Evolutionary conservation across 495 filamentous ascomycete genomes (phyloP).

Genomic region (Neurospora sp.): DNA sequence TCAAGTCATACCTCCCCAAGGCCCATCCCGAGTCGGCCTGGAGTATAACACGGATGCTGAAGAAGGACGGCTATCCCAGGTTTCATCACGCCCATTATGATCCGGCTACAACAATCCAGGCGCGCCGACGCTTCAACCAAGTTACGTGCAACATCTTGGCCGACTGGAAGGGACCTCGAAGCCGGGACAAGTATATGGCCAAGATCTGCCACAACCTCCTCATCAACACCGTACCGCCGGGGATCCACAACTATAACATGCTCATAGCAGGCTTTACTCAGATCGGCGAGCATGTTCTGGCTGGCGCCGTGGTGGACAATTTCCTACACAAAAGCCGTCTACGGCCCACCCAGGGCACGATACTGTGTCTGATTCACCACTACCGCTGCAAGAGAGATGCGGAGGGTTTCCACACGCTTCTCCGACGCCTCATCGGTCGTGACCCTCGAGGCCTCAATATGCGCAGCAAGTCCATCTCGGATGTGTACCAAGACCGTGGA

Average conservation of each 20-base stretch:
- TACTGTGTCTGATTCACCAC: constrained; percentile 44
- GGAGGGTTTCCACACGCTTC: constrained; percentile 27
- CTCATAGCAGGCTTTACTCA: constrained; percentile 49
- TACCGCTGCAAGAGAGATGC: constrained; percentile 33
- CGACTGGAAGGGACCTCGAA: constrained; percentile 8
- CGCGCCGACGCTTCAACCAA: constrained; percentile 21
- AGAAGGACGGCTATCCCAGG: constrained; percentile 24
- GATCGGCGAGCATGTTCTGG: constrained; percentile 38
- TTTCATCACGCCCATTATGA: constrained; percentile 20
- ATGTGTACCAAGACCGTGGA: neutral
- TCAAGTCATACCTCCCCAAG: neutral
- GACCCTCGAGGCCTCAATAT: constrained; percentile 16
- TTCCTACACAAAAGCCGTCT: constrained; percentile 37
- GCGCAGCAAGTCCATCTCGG: constrained; percentile 4
- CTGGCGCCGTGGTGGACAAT: constrained; percentile 42
- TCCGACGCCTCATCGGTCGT: constrained; percentile 27
- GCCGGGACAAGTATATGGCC: constrained; percentile 26
- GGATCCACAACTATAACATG: constrained; percentile 54
- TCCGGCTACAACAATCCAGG: neutral
- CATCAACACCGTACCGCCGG: constrained; percentile 43
- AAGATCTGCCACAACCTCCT: constrained; percentile 62
- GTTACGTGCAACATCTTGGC: constrained; percentile 24
- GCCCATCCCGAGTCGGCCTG: constrained; percentile 20
- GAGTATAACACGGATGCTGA: constrained; percentile 18
- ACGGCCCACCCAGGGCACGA: constrained; percentile 43